These are phyloP conservation scores for Skeletonema costatum DNA, from an alignment of 108 stramenopile species.

Conservation along the genomic window DNA sequence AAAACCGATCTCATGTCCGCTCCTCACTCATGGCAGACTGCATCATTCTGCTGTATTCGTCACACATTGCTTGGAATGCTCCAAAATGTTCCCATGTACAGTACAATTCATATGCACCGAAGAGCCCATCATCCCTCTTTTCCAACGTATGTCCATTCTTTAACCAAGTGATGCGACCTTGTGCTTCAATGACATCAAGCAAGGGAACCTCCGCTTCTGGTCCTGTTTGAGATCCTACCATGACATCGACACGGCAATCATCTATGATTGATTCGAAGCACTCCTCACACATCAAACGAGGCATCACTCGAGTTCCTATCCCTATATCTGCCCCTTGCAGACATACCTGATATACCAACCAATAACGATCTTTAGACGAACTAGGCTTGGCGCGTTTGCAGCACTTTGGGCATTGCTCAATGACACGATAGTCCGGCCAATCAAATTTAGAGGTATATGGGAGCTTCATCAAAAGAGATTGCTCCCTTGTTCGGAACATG, in stretches of 20 bases:
- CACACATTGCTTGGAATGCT: conserved; percentile 67
- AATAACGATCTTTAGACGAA: conserved; percentile 55
- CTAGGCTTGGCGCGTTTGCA: conserved; percentile 42
- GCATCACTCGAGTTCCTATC: conserved; percentile 58
- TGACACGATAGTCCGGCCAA: conserved; percentile 61
- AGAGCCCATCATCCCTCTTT: conserved; percentile 25
- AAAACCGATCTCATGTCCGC: not conserved
- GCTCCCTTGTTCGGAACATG: conserved; percentile 69
- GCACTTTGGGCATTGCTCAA: conserved; percentile 63
- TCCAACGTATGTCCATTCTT: not conserved
- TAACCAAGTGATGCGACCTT: conserved; percentile 8
- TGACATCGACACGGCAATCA: conserved; percentile 39
- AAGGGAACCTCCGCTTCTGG: not conserved
- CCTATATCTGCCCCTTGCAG: conserved; percentile 62
- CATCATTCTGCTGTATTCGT: conserved; percentile 24
- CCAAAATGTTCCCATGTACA: conserved; percentile 67
- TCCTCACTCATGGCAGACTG: too few species aligned
- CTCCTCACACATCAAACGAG: conserved; percentile 60
- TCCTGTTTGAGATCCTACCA: not conserved
- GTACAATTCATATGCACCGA: conserved; percentile 70
- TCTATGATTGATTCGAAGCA: conserved; percentile 66
- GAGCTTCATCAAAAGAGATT: conserved; percentile 56
- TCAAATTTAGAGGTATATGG: conserved; percentile 62
- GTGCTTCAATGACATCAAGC: conserved; percentile 33
- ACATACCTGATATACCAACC: conserved; percentile 66